Percentiles rank a stretch among this genome's conserved stretches.
Conservation (phyloP, 768 basidiomycete species). For the Collybiopsis confluens region DNA sequence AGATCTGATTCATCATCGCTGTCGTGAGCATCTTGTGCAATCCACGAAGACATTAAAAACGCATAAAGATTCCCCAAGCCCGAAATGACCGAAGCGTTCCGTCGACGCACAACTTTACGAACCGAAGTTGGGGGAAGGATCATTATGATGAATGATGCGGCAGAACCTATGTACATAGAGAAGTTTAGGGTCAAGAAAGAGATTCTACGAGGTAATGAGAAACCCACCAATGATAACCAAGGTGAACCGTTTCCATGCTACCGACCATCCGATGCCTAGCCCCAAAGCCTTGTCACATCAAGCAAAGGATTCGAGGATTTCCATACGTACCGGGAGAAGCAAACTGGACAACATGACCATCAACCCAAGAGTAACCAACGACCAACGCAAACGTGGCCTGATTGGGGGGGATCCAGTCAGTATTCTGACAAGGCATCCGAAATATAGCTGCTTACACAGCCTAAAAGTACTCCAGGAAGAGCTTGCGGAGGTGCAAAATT, state of each 20-base stretch:
- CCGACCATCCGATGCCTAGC: slow-evolving; percentile 38
- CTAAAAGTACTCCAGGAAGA: slow-evolving; percentile 32
- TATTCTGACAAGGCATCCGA: too few species aligned
- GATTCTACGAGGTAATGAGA: neutral
- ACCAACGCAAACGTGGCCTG: slow-evolving; percentile 41
- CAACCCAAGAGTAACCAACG: slow-evolving; percentile 43
- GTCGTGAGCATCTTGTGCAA: slow-evolving; percentile 15
- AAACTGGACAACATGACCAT: slow-evolving; percentile 40
- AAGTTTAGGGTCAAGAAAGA: neutral
- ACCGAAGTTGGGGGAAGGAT: slow-evolving; percentile 48
- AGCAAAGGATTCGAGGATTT: too few species aligned
- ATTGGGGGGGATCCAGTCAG: neutral
- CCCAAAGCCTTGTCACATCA: too few species aligned
- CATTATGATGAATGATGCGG: slow-evolving; percentile 50
- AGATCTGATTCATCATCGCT: neutral
- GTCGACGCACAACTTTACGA: slow-evolving; percentile 40
- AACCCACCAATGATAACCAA: slow-evolving; percentile 45
- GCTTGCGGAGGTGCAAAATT: slow-evolving; percentile 40
- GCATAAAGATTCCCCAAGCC: slow-evolving; percentile 38
- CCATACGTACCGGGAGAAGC: slow-evolving; percentile 37
- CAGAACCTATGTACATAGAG: slow-evolving; percentile 32
- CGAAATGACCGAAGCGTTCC: slow-evolving; percentile 36
- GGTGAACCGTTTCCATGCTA: slow-evolving; percentile 50
- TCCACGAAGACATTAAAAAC: slow-evolving; percentile 39
- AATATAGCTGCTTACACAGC: slow-evolving; percentile 27